These are phyloP conservation scores for Iodosphaeria phyllophila DNA, from an alignment of 2,329 filamentous ascomycete genomes.

Conservation along the genomic window DNA sequence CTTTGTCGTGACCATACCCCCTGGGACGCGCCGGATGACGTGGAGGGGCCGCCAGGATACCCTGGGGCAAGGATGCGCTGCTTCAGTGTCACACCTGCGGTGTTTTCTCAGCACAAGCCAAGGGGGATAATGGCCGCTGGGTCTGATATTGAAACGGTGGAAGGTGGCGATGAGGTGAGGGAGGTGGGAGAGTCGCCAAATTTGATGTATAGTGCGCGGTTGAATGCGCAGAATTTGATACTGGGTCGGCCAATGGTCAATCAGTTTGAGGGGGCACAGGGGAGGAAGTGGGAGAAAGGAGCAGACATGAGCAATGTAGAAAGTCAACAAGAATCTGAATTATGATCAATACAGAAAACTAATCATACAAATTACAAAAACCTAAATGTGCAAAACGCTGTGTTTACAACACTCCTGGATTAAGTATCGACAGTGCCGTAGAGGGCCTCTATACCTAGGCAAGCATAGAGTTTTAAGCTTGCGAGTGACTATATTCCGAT, in stretches of 20 bases:
- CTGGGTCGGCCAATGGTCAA: constrained; percentile 3
- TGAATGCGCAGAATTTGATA: constrained; percentile 5
- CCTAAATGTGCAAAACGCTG: no score
- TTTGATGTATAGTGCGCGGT: constrained; percentile 3
- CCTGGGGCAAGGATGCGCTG: constrained; percentile 4
- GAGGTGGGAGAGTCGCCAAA: constrained; percentile 4
- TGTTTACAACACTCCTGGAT: no score
- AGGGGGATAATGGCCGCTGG: constrained; percentile 3
- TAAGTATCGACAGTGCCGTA: no score
- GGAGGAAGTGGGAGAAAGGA: no score
- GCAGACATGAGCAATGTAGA: no score
- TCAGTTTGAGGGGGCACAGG: constrained; percentile 1
- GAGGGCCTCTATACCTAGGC: no score
- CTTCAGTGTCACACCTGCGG: constrained; percentile 3
- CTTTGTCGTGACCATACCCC: constrained; percentile 3
- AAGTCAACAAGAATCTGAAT: no score
- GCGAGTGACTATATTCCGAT: no score
- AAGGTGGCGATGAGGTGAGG: constrained; percentile 3
- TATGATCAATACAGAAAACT: no score
- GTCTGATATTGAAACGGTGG: constrained; percentile 4
- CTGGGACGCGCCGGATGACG: constrained; percentile 3
- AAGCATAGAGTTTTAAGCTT: no score
- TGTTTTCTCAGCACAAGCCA: constrained; percentile 5
- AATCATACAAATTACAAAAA: no score
- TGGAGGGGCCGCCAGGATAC: constrained; percentile 3